These are phyloP conservation scores for Coriolopsis trogii DNA, from an alignment of 1,284 basidiomycete genomes.

Conservation along the genomic window DNA sequence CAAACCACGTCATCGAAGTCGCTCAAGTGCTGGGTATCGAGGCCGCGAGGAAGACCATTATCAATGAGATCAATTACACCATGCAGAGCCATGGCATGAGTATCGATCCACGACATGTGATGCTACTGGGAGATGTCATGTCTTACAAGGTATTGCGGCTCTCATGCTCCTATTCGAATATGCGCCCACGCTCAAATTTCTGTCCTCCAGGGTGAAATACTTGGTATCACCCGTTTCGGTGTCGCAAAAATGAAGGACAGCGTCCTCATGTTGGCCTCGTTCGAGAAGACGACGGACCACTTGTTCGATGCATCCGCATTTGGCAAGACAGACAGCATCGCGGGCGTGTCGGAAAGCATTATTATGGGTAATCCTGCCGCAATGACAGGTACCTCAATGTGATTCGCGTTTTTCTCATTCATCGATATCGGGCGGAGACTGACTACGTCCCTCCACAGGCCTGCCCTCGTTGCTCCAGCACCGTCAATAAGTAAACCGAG, in stretches of 20 bases:
- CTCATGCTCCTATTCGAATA: background rate
- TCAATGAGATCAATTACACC: conserved; percentile 97
- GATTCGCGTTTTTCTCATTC: conserved; percentile 32
- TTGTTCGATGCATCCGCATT: conserved; percentile 97
- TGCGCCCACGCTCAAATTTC: background rate
- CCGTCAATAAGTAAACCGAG: conserved; percentile 57
- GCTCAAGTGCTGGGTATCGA: conserved; percentile 96
- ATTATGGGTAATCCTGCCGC: conserved; percentile 99
- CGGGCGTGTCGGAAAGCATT: conserved; percentile 98
- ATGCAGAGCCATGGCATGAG: conserved; percentile 99
- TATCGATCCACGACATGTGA: conserved; percentile 98
- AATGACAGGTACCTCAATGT: conserved; percentile 95
- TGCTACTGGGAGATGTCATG: conserved; percentile 99
- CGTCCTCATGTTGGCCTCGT: conserved; percentile 98
- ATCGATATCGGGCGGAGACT: background rate
- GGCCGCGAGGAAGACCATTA: conserved; percentile 92
- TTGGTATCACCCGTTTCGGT: conserved; percentile 98
- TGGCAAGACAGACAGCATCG: conserved; percentile 94
- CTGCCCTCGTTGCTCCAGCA: conserved; percentile 56
- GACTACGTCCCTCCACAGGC: conserved; percentile 38
- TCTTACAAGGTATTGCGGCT: conserved; percentile 81
- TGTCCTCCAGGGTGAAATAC: conserved; percentile 83
- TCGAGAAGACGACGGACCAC: conserved; percentile 99
- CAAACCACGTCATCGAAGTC: conserved; percentile 98
- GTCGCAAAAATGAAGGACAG: conserved; percentile 99